Evolutionary conservation across 139 green algal genomes (phyloP).

Genomic region (Picochlorum costavermella): DNA sequence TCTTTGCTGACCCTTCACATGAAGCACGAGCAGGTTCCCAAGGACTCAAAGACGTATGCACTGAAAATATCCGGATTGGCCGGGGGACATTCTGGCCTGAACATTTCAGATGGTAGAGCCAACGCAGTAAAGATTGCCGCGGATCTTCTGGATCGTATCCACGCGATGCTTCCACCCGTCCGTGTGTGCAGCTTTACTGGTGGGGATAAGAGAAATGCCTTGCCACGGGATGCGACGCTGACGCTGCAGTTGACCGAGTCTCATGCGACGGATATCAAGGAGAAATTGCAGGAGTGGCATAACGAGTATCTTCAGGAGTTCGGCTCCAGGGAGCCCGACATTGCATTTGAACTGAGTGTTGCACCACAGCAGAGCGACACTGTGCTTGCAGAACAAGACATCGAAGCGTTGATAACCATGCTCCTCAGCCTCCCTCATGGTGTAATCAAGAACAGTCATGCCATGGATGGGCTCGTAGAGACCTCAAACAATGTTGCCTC

Average conservation of each 20-base stretch:
- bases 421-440: constrained; percentile 56
- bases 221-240: constrained; percentile 47
- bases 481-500: constrained; percentile 67
- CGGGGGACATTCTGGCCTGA: constrained; percentile 50
- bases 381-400: background rate
- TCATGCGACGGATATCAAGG: background rate
- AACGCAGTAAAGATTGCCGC: constrained; percentile 39
- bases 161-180: constrained; percentile 4
- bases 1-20: constrained; percentile 29
- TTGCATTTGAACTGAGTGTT: constrained; percentile 10
- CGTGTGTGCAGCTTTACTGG: constrained; percentile 30
- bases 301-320: constrained; percentile 42
- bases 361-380: constrained; percentile 3
- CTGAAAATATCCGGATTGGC: constrained; percentile 36
- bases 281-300: constrained; percentile 6
- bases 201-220: constrained; percentile 73
- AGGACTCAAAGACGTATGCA: background rate
- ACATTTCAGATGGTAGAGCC: constrained; percentile 46
- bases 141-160: constrained; percentile 8
- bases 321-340: constrained; percentile 28
- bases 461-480: constrained; percentile 57
- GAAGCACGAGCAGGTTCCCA: constrained; percentile 3
- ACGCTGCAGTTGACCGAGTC: constrained; percentile 23
- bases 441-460: constrained; percentile 47
- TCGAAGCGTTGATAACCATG: constrained; percentile 16